A percentile compares a stretch with the other conserved stretches of the same genome.
These are phyloP conservation scores for Capronia americana DNA, from an alignment of 2,329 filamentous ascomycete genomes.

Conservation along the genomic window DNA sequence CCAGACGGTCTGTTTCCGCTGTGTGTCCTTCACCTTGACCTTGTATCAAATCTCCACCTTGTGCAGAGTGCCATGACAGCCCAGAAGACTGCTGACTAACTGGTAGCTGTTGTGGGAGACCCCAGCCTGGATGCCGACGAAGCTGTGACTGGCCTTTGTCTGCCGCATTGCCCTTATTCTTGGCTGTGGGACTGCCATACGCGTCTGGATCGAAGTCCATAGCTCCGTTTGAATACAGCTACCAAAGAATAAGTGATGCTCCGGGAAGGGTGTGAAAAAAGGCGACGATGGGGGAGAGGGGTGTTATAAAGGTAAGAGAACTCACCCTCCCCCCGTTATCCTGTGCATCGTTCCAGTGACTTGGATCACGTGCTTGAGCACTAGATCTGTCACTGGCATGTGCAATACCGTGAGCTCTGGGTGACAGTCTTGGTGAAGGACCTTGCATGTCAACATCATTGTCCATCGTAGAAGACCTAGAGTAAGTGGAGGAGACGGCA, in stretches of 20 bases:
- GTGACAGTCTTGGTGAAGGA: conserved; percentile 1
- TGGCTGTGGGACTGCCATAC: conserved; percentile 18
- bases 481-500: not conserved
- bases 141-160: not conserved
- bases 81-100: conserved; percentile 7
- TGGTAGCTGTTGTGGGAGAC: not conserved
- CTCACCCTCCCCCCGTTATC: conserved; percentile 3
- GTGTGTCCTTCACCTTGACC: not conserved
- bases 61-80: not conserved
- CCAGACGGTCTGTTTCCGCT: not conserved
- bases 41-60: conserved; percentile 1
- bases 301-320: not conserved
- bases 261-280: not conserved
- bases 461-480: not conserved
- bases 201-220: conserved; percentile 18
- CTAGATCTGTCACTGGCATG: conserved; percentile 11
- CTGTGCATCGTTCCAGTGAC: not conserved
- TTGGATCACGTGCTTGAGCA: not conserved
- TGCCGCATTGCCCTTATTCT: not conserved
- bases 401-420: not conserved
- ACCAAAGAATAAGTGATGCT: conserved; percentile 1
- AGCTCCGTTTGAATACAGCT: not conserved
- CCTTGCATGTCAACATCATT: not conserved
- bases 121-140: conserved; percentile 4
- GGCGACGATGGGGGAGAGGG: not conserved